Conservation (phyloP, 257 asterid species). For the Asclepias syriaca region DNA sequence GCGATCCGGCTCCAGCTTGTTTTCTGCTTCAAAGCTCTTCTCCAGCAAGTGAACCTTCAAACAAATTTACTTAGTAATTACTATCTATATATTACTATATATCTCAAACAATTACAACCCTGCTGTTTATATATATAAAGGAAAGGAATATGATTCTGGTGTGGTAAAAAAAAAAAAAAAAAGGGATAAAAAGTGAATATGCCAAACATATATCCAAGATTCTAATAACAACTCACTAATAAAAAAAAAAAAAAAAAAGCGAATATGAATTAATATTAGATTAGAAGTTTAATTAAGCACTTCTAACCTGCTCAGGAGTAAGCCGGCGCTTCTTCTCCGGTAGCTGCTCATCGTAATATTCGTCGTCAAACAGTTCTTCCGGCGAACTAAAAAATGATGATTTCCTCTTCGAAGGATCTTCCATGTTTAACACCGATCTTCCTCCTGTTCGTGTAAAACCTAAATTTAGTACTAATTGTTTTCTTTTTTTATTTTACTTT, state of each 20-base stretch:
- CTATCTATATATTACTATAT: background rate
- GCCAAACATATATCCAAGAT: conserved; percentile 7
- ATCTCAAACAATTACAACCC: background rate
- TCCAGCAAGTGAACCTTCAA: conserved; percentile 85
- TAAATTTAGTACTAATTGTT: background rate
- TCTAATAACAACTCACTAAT: background rate
- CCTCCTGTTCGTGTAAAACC: conserved; percentile 29
- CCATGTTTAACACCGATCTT: conserved; percentile 62
- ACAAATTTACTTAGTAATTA: background rate
- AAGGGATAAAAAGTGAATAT: conserved; percentile 6
- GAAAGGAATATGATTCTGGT: conserved; percentile 10
- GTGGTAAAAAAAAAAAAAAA: background rate
- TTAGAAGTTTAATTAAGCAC: no score
- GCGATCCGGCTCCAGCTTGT: conserved; percentile 97
- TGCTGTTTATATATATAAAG: background rate
- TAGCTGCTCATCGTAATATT: conserved; percentile 84
- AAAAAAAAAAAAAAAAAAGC: no score
- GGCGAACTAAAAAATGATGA: conserved; percentile 75
- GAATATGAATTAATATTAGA: background rate
- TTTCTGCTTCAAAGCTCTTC: conserved; percentile 91
- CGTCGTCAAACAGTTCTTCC: conserved; percentile 79
- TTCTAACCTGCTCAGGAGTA: conserved; percentile 72
- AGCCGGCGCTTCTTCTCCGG: conserved; percentile 98
- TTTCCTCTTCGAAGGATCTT: conserved; percentile 65
- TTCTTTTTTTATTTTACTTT: background rate